Conservation (phyloP, 140 eudicot genomes). For the Erigeron philadelphicus region DNA sequence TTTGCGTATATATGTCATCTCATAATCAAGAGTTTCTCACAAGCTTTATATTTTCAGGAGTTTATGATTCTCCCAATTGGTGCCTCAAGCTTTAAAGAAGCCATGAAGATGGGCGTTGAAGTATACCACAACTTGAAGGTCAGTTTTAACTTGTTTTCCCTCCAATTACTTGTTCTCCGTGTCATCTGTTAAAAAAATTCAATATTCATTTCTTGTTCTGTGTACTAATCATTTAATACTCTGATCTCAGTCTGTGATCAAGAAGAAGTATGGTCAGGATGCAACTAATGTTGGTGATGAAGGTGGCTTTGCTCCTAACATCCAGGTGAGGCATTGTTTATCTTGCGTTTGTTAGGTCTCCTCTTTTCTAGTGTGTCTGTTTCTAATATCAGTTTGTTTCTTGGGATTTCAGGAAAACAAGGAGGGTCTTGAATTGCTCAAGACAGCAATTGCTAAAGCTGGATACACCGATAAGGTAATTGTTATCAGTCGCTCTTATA, state of each 20-base stretch:
- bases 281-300: conserved; percentile 99
- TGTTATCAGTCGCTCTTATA: not conserved
- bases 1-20: not conserved
- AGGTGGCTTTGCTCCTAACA: conserved; percentile 98
- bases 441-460: conserved; percentile 84
- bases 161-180: not conserved
- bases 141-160: conserved; percentile 11
- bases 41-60: conserved; percentile 41
- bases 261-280: conserved; percentile 97
- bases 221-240: conserved; percentile 11
- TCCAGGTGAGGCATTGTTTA: conserved; percentile 47
- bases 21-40: conserved; percentile 16
- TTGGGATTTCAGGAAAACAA: conserved; percentile 67
- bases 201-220: not conserved
- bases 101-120: conserved; percentile 99
- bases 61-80: conserved; percentile 98
- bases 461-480: conserved; percentile 84
- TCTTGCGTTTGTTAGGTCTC: not conserved
- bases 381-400: conserved; percentile 6
- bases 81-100: conserved; percentile 85
- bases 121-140: conserved; percentile 95
- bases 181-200: not conserved
- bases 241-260: conserved; percentile 77
- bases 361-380: not conserved
- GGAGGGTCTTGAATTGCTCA: conserved; percentile 90